phyloP scores from a whole-genome alignment of 2,329 filamentous ascomycete species.

The Cyanodermella asteris region DNA sequence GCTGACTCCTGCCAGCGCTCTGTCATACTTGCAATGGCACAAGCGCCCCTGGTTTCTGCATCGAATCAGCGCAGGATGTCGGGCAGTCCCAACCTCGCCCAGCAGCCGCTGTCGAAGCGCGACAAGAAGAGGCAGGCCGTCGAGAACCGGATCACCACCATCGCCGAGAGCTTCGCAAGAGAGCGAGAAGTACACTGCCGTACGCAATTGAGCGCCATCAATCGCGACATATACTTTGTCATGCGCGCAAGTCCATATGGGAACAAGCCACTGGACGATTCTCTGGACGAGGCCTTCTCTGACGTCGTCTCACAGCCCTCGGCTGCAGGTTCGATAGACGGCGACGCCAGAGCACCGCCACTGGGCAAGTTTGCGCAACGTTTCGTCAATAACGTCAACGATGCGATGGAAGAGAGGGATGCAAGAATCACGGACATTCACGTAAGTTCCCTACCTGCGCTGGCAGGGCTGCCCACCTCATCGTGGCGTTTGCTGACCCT shows the following conservation, averaged over 20 bases:
- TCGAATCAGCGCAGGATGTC: background rate
- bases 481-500: background rate
- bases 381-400: conserved; percentile 71
- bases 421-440: conserved; percentile 59
- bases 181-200: conserved; percentile 71
- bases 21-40: background rate
- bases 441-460: conserved; percentile 30
- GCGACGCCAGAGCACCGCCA: conserved; percentile 1
- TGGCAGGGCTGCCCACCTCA: background rate
- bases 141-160: conserved; percentile 52
- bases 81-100: conserved; percentile 7
- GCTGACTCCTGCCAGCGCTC: too few species aligned
- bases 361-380: conserved; percentile 58
- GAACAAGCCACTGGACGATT: conserved; percentile 43
- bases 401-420: conserved; percentile 72
- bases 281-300: conserved; percentile 44
- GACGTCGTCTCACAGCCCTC: conserved; percentile 39
- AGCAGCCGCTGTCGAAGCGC: conserved; percentile 47
- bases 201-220: conserved; percentile 75
- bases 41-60: background rate
- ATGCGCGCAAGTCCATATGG: conserved; percentile 66
- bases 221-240: conserved; percentile 72
- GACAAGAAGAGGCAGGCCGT: conserved; percentile 76
- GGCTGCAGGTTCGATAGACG: conserved; percentile 16
- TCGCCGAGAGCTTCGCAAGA: conserved; percentile 56